Conservation (phyloP, 2,329 filamentous ascomycete genomes). For the Exophiala lecanii-corni region DNA sequence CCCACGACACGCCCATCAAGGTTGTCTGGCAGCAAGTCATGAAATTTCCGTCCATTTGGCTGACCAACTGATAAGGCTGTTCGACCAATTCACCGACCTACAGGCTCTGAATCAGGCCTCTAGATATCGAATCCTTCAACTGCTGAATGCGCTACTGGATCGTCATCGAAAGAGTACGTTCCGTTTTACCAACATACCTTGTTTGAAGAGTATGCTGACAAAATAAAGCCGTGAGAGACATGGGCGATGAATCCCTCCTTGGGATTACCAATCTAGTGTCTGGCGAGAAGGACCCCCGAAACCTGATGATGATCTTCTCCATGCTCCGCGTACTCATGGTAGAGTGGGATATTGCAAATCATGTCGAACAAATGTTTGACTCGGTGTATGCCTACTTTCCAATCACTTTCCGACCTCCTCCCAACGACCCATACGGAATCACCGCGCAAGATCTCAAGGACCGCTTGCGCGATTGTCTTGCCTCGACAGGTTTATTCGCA, state of each 20-base stretch:
- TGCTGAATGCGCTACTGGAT: slow-evolving; percentile 59
- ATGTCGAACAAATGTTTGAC: slow-evolving; percentile 61
- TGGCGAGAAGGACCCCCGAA: slow-evolving; percentile 65
- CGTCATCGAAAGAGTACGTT: slow-evolving; percentile 53
- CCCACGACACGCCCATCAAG: slow-evolving; percentile 17
- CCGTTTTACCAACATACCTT: slow-evolving; percentile 1
- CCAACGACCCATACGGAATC: slow-evolving; percentile 65
- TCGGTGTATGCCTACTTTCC: slow-evolving; percentile 69
- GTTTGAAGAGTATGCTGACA: no score
- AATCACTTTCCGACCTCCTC: slow-evolving; percentile 65
- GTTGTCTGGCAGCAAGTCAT: slow-evolving; percentile 19
- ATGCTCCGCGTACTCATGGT: slow-evolving; percentile 62
- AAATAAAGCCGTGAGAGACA: slow-evolving; percentile 50
- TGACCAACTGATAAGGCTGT: slow-evolving; percentile 35
- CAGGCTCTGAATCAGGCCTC: slow-evolving; percentile 60
- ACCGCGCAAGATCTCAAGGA: slow-evolving; percentile 65
- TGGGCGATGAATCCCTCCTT: slow-evolving; percentile 57
- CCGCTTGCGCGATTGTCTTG: slow-evolving; percentile 59
- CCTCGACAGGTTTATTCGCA: slow-evolving; percentile 59
- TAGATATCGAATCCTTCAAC: slow-evolving; percentile 57
- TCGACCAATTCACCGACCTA: slow-evolving; percentile 52
- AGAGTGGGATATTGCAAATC: slow-evolving; percentile 60
- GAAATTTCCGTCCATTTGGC: slow-evolving; percentile 1
- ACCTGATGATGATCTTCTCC: slow-evolving; percentile 67
- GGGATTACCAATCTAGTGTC: slow-evolving; percentile 62